Evolutionary conservation across 2,329 filamentous ascomycete species (phyloP), one percentile per base, ranked within the genome.

Genomic region (Diaporthe vaccinii): DNA sequence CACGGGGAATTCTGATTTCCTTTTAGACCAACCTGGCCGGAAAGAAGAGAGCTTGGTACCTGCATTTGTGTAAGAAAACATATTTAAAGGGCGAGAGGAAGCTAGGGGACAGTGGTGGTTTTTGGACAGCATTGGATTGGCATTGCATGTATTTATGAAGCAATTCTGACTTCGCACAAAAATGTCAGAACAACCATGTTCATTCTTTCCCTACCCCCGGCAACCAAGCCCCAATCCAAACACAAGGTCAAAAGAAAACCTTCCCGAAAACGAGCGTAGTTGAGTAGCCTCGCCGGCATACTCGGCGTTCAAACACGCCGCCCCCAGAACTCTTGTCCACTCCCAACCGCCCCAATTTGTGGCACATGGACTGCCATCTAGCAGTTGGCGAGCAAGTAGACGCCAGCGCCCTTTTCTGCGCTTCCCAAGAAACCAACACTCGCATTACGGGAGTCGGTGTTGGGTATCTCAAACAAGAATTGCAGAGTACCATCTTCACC

Each of bases 341-440:
- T 12, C 3, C 4, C 39, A 6, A 44, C 39, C 22, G n/a, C 62
- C 20, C 44, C 6, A n/a, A 25, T 17, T 4, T 46, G 12, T 39
- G 17, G 31, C 65, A 36, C 31, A 34, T 28, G 14, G n/a, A 39
- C 12, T 15, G 46, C n/a, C 51, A 53, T 39, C 31, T 65, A 76
- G 62, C 75, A 76, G 41, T 76, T 68, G 39, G 75, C 75, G 9
- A 76, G 69, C 69, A 76, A 28, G 55, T 76, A 76, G 39, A 75
- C 57, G 7, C 75, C 75, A 25, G 73, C 61, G 15, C 73, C 75
- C 49, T 75, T 62, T 34, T 75, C 69, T 34, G 49, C 67, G 53
- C 39, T 53, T 17, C 53, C 75, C n/a, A 73, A 44, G 15, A 76
- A 76, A 44, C 62, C 61, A 49, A 76, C 73, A 31, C 75, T 76